Base-by-base conservation (phyloP, 257 asterid genomes). In the Fraxinus cuspidata region DNA sequence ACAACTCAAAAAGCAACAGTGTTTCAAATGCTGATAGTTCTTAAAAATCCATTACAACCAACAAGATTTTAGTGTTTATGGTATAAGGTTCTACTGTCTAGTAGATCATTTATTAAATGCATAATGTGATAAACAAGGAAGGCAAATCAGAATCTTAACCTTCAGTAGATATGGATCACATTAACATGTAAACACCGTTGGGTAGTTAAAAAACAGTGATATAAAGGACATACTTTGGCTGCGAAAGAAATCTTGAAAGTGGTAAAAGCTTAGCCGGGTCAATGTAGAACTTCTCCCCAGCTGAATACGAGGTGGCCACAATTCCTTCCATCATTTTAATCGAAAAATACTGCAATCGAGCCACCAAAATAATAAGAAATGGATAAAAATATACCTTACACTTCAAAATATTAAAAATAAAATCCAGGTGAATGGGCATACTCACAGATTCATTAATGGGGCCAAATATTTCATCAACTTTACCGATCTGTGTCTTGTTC, bases 361-460 rank as follows among this genome's bases (percentile, higher is more conserved):
- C 32, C 19, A 34, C 69, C 72, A 42, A 70, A 16, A 32, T 21
- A 5, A 42, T 51, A 40, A 72, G 72, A 77, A 40, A 23, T 38
- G 74, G 51, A 73, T 7, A 42, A 71, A 28, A 7, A 7, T 7
- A 13, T 37, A n/a, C 19, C 5, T 31, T 60, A 21, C 27, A 21
- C 27, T 11, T 21, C 6, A 10, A 16, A 35, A 5, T 5, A 4
- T 16, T 25, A 32, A 27, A 6, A 16, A 72, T 23, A 58, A 58
- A 10, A 63, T 3, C 31, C 18, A 63, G 16, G 16, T 23, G 15
- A 53, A 7, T 4, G 40, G 3, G 29, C 3, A 27, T 2, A 89
- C 98, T 92, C 87, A 96, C 99, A 42, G 99, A 92, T 74, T 96
- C 98, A 74, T 96, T 96, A 77, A 96, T 93, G 49, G 99, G 97